Percentiles rank a stretch among this genome's conserved stretches.
phyloP scores from a whole-genome alignment of 2,329 filamentous ascomycete genomes.

The Aspergillus phoenicis region DNA sequence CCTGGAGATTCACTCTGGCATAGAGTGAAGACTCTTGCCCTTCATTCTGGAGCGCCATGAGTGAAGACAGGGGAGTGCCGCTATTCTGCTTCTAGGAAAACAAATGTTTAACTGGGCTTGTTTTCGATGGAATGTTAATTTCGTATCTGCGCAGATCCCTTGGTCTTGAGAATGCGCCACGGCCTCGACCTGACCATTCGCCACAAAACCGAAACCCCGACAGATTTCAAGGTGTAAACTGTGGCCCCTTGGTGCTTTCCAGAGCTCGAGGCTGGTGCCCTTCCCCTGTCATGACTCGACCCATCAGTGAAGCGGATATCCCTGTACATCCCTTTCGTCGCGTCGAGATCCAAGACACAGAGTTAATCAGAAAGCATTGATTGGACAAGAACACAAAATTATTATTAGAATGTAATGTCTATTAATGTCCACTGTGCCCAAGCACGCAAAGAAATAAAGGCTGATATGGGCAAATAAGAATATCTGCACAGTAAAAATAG shows the following conservation, averaged over 20 bases:
- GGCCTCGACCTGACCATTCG: neutral
- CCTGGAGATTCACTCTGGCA: neutral
- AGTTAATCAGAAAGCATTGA: neutral
- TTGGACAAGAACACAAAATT: slow-evolving; percentile 8
- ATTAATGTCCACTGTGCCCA: slow-evolving; percentile 19
- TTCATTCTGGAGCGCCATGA: neutral
- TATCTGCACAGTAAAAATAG: slow-evolving; percentile 4
- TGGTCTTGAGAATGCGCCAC: slow-evolving; percentile 10
- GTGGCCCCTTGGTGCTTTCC: neutral
- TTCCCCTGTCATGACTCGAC: neutral
- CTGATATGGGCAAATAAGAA: slow-evolving; percentile 2
- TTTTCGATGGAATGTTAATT: slow-evolving; percentile 25
- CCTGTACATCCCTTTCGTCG: slow-evolving; percentile 8
- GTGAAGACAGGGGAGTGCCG: slow-evolving; percentile 1
- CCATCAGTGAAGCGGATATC: neutral
- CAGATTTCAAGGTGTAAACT: neutral
- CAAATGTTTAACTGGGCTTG: neutral
- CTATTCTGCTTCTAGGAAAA: neutral
- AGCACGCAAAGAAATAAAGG: neutral
- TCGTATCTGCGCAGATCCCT: slow-evolving; percentile 21
- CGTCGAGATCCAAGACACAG: neutral
- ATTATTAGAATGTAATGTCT: slow-evolving; percentile 21
- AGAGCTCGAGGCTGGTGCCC: neutral
- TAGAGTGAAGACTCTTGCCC: neutral
- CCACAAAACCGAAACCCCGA: neutral